Percentiles rank a stretch among this genome's conserved stretches.
These are phyloP conservation scores for rapeseed (Brassica napus) DNA, from an alignment of 345 rosid genomes.

Conservation along the genomic window Da-Ae NC_063436.1:9258001-9258500, in stretches of 20 bases:
- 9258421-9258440: background rate
- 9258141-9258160: background rate
- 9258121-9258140: background rate
- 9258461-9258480: background rate
- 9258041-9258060: background rate
- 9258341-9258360: background rate
- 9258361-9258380: background rate
- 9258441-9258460: background rate
- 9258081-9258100: background rate
- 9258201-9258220: background rate
- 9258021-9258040: background rate
- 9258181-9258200: background rate
- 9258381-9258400: background rate
- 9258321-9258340: background rate
- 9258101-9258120: background rate
- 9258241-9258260: background rate
- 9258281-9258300: background rate
- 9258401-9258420: background rate
- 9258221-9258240: background rate
- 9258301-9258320: background rate
- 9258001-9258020: conserved; percentile 9
- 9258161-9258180: background rate
- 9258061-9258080: background rate
- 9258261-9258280: background rate
- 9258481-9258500: background rate